These are phyloP conservation scores for Oenanthe sinensis DNA, from an alignment of 129 eudicot genomes.

Conservation along the genomic window DNA sequence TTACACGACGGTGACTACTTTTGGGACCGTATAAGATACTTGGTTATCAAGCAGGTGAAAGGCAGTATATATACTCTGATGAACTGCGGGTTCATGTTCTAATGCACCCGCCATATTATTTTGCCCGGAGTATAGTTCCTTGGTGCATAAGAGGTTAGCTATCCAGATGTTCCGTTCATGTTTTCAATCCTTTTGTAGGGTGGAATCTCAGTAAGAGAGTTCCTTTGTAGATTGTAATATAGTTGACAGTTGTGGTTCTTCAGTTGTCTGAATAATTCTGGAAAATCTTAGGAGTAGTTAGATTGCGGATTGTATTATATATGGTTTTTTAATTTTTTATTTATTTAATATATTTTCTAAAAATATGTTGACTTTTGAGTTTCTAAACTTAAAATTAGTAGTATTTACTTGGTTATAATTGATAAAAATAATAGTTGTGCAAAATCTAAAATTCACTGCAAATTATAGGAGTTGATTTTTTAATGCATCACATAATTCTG, in stretches of 20 bases:
- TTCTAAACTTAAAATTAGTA: no score
- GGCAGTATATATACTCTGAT: not conserved
- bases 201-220: not conserved
- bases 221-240: not conserved
- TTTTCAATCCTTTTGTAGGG: no score
- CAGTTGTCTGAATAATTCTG: no score
- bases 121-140: not conserved
- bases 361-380: no score
- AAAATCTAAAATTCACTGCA: not conserved
- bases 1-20: not conserved
- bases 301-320: no score
- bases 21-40: not conserved
- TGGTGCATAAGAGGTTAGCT: not conserved
- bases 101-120: no score
- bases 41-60: not conserved
- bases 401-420: no score
- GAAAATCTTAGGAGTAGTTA: no score
- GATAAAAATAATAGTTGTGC: no score
- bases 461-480: not conserved
- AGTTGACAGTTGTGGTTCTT: no score
- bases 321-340: no score
- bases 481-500: not conserved
- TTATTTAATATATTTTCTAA: no score
- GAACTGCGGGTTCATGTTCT: not conserved
- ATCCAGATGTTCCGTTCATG: not conserved